Evolutionary conservation across 176 grass and related monocot genomes (phyloP).

Genomic region (Avena atlantica): DNA sequence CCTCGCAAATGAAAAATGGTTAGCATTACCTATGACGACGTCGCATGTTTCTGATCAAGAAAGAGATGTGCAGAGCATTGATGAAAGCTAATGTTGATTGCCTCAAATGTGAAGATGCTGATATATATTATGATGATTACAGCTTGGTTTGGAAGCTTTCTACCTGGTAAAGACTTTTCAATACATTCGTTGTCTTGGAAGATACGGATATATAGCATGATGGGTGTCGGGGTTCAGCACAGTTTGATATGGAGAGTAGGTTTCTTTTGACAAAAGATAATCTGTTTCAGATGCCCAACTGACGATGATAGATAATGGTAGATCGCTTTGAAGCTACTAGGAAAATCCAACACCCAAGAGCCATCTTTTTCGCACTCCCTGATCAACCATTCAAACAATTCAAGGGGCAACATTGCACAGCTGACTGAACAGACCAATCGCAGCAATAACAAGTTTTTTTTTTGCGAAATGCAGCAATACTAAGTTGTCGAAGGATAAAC

Average conservation of each 20-base stretch:
- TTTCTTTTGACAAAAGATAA: neutral
- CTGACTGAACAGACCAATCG: neutral
- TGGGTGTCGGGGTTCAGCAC: neutral
- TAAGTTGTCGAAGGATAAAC: slow-evolving; percentile 12
- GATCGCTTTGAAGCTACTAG: neutral
- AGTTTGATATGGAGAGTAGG: neutral
- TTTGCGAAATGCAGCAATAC: neutral
- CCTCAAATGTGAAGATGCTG: no score
- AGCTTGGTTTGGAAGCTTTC: neutral
- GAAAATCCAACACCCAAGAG: neutral
- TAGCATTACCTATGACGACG: neutral
- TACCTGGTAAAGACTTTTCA: neutral
- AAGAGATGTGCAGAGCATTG: neutral
- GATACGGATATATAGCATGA: slow-evolving; percentile 1
- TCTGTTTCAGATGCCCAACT: neutral
- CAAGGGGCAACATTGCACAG: neutral
- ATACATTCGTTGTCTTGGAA: neutral
- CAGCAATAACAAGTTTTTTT: neutral
- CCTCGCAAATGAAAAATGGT: neutral
- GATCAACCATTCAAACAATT: slow-evolving; percentile 1
- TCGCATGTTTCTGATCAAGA: neutral
- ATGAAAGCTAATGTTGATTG: neutral
- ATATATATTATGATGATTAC: neutral
- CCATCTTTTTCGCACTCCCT: neutral
- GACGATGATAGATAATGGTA: neutral